Percentiles rank a stretch among this genome's conserved stretches.
Conservation (phyloP, 2,329 filamentous ascomycete genomes). For the Phoma herbarum region DNA sequence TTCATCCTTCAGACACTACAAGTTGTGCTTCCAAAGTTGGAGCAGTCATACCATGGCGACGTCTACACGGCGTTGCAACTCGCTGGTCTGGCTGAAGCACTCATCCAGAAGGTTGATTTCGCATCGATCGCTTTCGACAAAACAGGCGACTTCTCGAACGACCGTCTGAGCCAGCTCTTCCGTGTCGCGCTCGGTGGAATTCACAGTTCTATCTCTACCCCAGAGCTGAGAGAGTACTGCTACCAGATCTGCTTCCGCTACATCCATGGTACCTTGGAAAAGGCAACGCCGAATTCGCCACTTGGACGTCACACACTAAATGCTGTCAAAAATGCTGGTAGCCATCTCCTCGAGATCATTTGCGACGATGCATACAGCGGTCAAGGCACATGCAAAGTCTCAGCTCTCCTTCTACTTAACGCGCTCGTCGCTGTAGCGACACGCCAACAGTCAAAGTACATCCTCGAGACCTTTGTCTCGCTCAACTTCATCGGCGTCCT, state of each 20-base stretch:
- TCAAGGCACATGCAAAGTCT: constrained; percentile 80
- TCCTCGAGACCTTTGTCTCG: constrained; percentile 81
- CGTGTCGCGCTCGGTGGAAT: constrained; percentile 84
- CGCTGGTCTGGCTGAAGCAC: constrained; percentile 75
- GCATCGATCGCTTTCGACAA: constrained; percentile 55
- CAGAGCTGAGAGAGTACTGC: constrained; percentile 80
- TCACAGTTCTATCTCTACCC: constrained; percentile 73
- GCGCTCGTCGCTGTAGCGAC: constrained; percentile 77
- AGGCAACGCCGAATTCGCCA: constrained; percentile 46
- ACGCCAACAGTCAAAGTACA: constrained; percentile 73
- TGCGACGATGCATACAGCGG: constrained; percentile 94
- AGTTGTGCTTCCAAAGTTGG: constrained; percentile 85
- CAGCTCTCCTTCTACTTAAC: constrained; percentile 84
- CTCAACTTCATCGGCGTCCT: constrained; percentile 92
- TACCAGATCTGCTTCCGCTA: constrained; percentile 94
- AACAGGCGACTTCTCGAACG: constrained; percentile 77
- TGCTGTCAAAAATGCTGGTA: constrained; percentile 80
- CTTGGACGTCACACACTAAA: constrained; percentile 64
- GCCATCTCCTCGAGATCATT: constrained; percentile 81
- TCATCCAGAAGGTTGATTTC: constrained; percentile 76
- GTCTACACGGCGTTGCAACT: constrained; percentile 77
- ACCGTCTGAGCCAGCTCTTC: constrained; percentile 91
- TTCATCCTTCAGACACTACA: constrained; percentile 89
- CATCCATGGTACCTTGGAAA: constrained; percentile 71
- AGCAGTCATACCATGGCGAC: constrained; percentile 75